Evolutionary conservation across 2,329 filamentous ascomycete genomes (phyloP).

Genomic region (Fusarium citri): DNA sequence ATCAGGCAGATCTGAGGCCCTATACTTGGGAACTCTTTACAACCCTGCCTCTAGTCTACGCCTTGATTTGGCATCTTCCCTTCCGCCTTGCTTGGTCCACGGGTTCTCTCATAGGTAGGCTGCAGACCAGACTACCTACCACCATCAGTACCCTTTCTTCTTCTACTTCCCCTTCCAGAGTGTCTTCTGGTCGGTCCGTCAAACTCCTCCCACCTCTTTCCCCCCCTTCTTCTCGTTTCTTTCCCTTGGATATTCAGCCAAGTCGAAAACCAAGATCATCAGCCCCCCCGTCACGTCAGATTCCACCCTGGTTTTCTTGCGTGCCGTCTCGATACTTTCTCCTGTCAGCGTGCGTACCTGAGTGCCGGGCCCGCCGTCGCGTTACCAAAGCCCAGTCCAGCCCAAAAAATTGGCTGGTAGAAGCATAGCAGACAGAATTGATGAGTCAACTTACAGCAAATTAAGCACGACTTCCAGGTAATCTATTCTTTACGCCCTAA

Average conservation of each 20-base stretch:
- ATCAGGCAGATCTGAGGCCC: slow-evolving; percentile 21
- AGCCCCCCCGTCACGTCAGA: slow-evolving; percentile 36
- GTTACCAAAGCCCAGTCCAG: slow-evolving; percentile 21
- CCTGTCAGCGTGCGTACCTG: slow-evolving; percentile 24
- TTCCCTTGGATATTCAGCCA: slow-evolving; percentile 5
- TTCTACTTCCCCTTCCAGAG: slow-evolving; percentile 13
- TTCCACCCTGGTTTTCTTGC: slow-evolving; percentile 32
- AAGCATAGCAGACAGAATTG: not conserved
- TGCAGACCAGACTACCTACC: slow-evolving; percentile 19
- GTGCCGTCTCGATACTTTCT: slow-evolving; percentile 21
- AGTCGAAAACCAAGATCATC: slow-evolving; percentile 16
- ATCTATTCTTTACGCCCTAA: not conserved
- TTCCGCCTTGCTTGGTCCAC: slow-evolving; percentile 34
- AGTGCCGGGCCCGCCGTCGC: slow-evolving; percentile 38
- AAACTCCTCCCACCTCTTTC: slow-evolving; percentile 33
- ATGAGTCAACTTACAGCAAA: not conserved
- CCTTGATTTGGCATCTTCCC: slow-evolving; percentile 16
- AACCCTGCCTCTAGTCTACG: slow-evolving; percentile 8
- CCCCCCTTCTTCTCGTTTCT: slow-evolving; percentile 15
- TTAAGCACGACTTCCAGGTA: not conserved
- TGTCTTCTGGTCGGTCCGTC: slow-evolving; percentile 14
- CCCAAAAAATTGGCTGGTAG: not conserved
- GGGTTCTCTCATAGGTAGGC: slow-evolving; percentile 28
- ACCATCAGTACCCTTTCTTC: slow-evolving; percentile 22
- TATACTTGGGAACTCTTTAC: slow-evolving; percentile 18